Base-by-base conservation (phyloP, 768 basidiomycete genomes). In the Boletus reticuloceps region DNA sequence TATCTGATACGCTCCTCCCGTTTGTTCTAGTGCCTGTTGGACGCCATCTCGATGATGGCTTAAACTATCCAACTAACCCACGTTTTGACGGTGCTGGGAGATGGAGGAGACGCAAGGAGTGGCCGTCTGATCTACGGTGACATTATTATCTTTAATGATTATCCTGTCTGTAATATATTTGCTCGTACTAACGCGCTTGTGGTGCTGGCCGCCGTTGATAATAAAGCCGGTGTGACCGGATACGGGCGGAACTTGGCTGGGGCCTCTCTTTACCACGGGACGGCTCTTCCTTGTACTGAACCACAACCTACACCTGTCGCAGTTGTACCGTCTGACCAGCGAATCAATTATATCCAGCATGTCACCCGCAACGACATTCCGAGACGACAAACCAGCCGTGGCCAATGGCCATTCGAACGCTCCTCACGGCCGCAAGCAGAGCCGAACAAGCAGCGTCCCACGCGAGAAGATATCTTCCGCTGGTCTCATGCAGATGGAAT, bases 401-500 rank as follows among this genome's bases (percentile, higher is more conserved):
- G 43, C 58, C 57, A 67, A 58, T 43, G 61, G 61, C 38, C 48
- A 64, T 47, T 55, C 54, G 5, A 50, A 49, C 40, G 60, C 55
- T 25, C 5, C 32, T 3, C 50, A 48, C 22, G 22, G 46, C 16
- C 58, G 32, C 48, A 65, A 71, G 53, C 67, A 63, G 53, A 22
- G 19, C 27, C 57, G 42, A 40, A 19, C 55, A 7, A 51, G 37
- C 46, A 22, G 54, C 17, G 50, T 19, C 4, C 3, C 20, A 1
- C 16, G 54, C 17, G 60, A 55, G 16, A 74, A 72, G 59, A 52
- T 85, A 22, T 76, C 80, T 12, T 87, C 88, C n/a, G 79, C 79
- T 43, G 80, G 88, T 39, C 79, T 94, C 43, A 90, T 98, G 60
- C 76, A 77, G 43, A 78, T 94, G 61, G 94, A 98, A 71, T 82